A percentile compares a stretch with the other conserved stretches of the same genome.
phyloP scores from a whole-genome alignment of 148 eudicot species.

The Rhododendron griersonianum region DNA sequence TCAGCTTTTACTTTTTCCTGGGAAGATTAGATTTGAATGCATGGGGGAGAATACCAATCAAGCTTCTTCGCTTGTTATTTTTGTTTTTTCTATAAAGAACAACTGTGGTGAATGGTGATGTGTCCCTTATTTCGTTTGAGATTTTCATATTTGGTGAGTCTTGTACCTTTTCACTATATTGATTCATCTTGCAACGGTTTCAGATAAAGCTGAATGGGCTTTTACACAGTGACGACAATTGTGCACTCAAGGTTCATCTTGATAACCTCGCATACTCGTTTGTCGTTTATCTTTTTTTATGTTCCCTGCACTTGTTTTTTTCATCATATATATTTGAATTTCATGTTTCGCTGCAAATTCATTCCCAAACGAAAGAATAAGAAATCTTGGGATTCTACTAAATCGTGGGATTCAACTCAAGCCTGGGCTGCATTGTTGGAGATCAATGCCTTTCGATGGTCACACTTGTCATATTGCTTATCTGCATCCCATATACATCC shows the following conservation, averaged over 20 bases:
- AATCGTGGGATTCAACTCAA: not conserved
- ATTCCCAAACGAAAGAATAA: not conserved
- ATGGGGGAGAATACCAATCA: not conserved
- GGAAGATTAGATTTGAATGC: not conserved
- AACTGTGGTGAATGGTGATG: too few species aligned
- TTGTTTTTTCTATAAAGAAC: not conserved
- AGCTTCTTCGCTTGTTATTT: not conserved
- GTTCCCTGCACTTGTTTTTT: not conserved
- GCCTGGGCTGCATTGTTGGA: not conserved
- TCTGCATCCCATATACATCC: not conserved
- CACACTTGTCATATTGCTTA: not conserved
- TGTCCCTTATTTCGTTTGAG: not conserved
- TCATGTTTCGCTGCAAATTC: not conserved
- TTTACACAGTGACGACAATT: conserved; percentile 80
- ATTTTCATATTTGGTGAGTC: not conserved
- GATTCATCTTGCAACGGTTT: conserved; percentile 9
- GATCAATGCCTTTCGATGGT: not conserved
- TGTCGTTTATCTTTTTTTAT: not conserved
- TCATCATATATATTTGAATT: not conserved
- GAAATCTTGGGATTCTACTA: not conserved
- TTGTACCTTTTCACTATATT: not conserved
- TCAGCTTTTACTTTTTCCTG: not conserved
- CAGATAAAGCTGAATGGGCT: conserved; percentile 93
- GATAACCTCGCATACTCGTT: not conserved
- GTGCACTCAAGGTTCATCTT: conserved; percentile 76